Conservation (phyloP, 495 filamentous ascomycete species). For the Daldinia childiae region DNA sequence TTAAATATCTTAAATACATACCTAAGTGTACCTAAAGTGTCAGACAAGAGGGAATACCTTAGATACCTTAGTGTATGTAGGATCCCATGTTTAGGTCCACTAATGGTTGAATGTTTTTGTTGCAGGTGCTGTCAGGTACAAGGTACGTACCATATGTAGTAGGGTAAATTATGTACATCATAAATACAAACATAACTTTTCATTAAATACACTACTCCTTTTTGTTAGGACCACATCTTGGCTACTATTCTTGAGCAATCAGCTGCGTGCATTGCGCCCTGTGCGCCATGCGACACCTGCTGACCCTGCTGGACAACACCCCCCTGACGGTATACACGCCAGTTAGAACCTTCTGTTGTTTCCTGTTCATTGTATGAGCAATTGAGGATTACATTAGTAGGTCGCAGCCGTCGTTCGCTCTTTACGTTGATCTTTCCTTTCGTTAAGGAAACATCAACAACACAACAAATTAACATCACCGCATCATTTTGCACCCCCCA, state of each 20-base stretch:
- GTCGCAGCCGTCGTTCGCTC: conserved; percentile 35
- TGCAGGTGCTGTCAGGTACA: conserved; percentile 4
- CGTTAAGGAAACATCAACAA: conserved; percentile 55
- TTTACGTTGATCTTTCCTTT: conserved; percentile 48
- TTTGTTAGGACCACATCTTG: conserved; percentile 30
- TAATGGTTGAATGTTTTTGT: neutral
- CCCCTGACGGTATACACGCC: neutral
- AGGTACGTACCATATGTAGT: neutral
- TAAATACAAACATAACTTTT: conserved; percentile 8
- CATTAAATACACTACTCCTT: conserved; percentile 35
- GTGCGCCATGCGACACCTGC: conserved; percentile 39
- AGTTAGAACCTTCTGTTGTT: conserved; percentile 12
- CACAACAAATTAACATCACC: conserved; percentile 54
- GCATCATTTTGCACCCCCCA: conserved; percentile 52
- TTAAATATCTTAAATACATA: no score
- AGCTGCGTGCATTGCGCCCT: conserved; percentile 30
- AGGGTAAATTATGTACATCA: neutral
- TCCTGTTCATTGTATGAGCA: conserved; percentile 22
- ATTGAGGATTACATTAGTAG: conserved; percentile 40
- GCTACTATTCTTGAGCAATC: conserved; percentile 25
- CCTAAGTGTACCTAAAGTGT: no score
- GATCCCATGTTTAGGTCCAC: conserved; percentile 1
- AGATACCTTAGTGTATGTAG: no score
- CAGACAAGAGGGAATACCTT: neutral
- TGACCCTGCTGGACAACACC: conserved; percentile 34